phyloP scores from a whole-genome alignment of 2,329 filamentous ascomycete genomes.

The Tolypocladium pustulatum region DNA sequence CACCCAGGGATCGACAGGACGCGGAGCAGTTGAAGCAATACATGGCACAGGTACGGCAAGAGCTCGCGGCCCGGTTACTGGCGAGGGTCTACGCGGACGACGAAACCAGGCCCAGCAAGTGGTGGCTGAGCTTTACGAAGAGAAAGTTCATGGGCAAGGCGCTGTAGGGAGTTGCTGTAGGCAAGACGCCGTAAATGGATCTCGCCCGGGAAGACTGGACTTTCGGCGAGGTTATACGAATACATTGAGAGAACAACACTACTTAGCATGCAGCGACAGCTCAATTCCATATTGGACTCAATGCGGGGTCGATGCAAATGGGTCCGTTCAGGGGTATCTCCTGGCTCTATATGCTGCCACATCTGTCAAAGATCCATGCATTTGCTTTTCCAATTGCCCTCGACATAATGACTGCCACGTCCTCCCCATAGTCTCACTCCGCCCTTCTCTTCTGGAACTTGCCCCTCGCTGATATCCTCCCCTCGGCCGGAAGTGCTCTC shows the following conservation, averaged over 20 bases:
- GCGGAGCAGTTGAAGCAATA: constrained; percentile 84
- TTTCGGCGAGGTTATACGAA: background rate
- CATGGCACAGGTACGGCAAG: constrained; percentile 85
- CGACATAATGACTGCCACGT: background rate
- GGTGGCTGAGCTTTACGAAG: constrained; percentile 99
- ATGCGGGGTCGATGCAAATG: background rate
- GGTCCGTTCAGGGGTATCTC: background rate
- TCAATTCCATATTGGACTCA: too few species aligned
- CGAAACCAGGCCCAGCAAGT: constrained; percentile 65
- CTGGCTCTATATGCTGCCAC: background rate
- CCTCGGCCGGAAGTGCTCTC: constrained; percentile 68
- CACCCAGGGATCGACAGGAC: constrained; percentile 76
- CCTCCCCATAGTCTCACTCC: constrained; percentile 1
- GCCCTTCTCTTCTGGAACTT: constrained; percentile 58
- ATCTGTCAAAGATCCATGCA: background rate
- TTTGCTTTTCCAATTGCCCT: background rate
- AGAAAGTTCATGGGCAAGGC: constrained; percentile 99
- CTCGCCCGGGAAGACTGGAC: background rate
- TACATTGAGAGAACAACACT: background rate
- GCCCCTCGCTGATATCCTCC: constrained; percentile 73
- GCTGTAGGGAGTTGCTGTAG: constrained; percentile 42
- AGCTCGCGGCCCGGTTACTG: constrained; percentile 73
- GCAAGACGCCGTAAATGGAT: constrained; percentile 59
- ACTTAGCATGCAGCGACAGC: background rate
- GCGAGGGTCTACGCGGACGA: constrained; percentile 78